Percentiles rank a stretch among this genome's conserved stretches.
phyloP scores from a whole-genome alignment of 2,329 filamentous ascomycete genomes.

The Alternaria consortialis region DNA sequence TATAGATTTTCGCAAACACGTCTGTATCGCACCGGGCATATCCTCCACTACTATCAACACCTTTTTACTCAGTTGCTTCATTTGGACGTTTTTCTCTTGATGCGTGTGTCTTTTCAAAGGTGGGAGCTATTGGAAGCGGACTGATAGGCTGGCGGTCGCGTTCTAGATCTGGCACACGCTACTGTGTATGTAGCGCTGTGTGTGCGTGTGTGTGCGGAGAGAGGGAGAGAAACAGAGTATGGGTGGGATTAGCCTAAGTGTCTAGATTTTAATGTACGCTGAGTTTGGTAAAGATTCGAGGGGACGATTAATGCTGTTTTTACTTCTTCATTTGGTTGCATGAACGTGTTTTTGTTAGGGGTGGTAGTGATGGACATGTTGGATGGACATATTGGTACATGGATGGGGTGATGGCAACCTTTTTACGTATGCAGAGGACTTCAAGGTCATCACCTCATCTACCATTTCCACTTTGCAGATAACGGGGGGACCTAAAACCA shows the following conservation, averaged over 20 bases:
- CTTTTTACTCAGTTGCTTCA: slow-evolving; percentile 3
- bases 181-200: not conserved
- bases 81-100: not conserved
- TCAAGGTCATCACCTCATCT: too few relatives aligned
- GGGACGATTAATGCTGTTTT: too few relatives aligned
- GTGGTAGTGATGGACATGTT: too few relatives aligned
- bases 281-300: not conserved
- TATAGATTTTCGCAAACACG: not conserved
- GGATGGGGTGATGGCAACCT: too few relatives aligned
- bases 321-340: too few relatives aligned
- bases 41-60: slow-evolving; percentile 6
- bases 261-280: not conserved
- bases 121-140: not conserved
- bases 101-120: not conserved
- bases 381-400: too few relatives aligned
- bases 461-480: too few relatives aligned
- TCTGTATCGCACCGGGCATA: slow-evolving; percentile 7
- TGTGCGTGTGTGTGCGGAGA: not conserved
- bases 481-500: too few relatives aligned
- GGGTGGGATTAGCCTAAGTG: not conserved
- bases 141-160: not conserved
- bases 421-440: too few relatives aligned
- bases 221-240: not conserved
- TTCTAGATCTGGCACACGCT: not conserved
- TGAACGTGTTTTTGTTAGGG: too few relatives aligned